A percentile compares a stretch with the other conserved stretches of the same genome.
Conservation (phyloP, 1,139 yeast species). For the Kodamaea plutei region DNA sequence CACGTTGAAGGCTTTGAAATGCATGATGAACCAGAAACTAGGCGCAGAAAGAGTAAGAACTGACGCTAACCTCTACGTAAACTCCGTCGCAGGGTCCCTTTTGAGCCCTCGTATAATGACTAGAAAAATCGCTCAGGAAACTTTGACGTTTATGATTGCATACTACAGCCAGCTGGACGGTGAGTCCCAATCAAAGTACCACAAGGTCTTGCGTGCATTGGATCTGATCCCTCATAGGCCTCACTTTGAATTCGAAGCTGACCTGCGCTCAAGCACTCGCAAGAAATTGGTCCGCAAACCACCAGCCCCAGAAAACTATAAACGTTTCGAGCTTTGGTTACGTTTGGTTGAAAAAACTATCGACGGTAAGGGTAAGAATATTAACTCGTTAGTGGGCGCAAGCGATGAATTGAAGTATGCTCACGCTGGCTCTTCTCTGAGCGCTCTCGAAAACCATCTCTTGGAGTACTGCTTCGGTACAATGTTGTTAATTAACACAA, state of each 20-base stretch:
- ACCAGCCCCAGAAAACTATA: slow-evolving; percentile 37
- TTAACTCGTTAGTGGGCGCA: slow-evolving; percentile 91
- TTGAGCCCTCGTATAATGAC: slow-evolving; percentile 65
- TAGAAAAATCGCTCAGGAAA: slow-evolving; percentile 77
- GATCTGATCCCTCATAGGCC: slow-evolving; percentile 59
- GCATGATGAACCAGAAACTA: slow-evolving; percentile 46
- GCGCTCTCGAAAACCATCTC: slow-evolving; percentile 56
- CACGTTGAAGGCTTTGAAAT: slow-evolving; percentile 43
- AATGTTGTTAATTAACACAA: slow-evolving; percentile 68
- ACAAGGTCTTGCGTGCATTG: slow-evolving; percentile 59
- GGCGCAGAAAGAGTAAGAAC: slow-evolving; percentile 42
- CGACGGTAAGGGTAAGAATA: slow-evolving; percentile 78
- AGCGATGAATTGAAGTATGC: slow-evolving; percentile 73
- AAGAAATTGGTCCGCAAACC: slow-evolving; percentile 38
- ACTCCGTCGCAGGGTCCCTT: slow-evolving; percentile 43
- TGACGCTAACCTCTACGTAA: slow-evolving; percentile 38
- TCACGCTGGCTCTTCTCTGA: slow-evolving; percentile 43
- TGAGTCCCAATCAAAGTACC: slow-evolving; percentile 47
- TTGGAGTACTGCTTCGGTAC: slow-evolving; percentile 80
- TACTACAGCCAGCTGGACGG: slow-evolving; percentile 31
- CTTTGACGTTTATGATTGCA: slow-evolving; percentile 49
- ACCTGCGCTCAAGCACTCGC: slow-evolving; percentile 8
- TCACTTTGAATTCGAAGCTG: slow-evolving; percentile 43
- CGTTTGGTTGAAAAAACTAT: slow-evolving; percentile 66
- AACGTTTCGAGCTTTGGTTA: slow-evolving; percentile 84